Conservation (phyloP, 805 yeast genomes). For the Candida glaebosa region DNA sequence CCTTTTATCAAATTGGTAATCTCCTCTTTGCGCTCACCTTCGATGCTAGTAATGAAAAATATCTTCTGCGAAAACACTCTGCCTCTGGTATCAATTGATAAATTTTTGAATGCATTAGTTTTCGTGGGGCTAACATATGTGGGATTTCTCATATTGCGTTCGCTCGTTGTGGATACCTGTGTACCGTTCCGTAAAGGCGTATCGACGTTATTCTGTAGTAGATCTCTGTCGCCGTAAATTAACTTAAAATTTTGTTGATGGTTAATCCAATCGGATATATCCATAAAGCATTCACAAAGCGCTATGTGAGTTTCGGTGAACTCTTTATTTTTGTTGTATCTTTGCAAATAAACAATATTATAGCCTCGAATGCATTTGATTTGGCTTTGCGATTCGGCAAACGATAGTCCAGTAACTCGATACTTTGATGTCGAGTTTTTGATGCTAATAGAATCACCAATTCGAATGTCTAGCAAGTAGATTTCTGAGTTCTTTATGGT, state of each 20-base stretch:
- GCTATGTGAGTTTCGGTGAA: conserved; percentile 15
- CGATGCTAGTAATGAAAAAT: conserved; percentile 36
- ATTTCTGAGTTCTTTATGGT: conserved; percentile 35
- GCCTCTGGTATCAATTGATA: not conserved
- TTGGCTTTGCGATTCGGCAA: conserved; percentile 13
- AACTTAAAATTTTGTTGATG: conserved; percentile 33
- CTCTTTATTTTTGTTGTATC: conserved; percentile 15
- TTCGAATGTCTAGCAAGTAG: conserved; percentile 48
- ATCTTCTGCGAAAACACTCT: conserved; percentile 20
- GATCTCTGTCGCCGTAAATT: conserved; percentile 15
- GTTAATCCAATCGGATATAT: conserved; percentile 33
- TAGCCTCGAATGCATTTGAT: conserved; percentile 62
- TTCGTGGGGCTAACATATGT: conserved; percentile 2
- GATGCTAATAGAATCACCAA: conserved; percentile 52
- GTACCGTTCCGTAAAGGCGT: conserved; percentile 4
- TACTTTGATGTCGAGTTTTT: conserved; percentile 27
- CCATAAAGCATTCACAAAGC: conserved; percentile 36
- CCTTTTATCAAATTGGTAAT: conserved; percentile 30
- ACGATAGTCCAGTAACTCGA: conserved; percentile 44
- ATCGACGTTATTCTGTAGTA: conserved; percentile 13
- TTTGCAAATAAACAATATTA: conserved; percentile 43
- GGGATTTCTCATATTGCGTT: not conserved
- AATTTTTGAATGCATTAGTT: not conserved
- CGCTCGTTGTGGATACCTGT: conserved; percentile 3
- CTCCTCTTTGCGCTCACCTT: conserved; percentile 30